Percentiles rank a stretch among this genome's conserved stretches.
phyloP scores from a whole-genome alignment of 257 asterid genomes.

The Solanum appendiculatum region DNA sequence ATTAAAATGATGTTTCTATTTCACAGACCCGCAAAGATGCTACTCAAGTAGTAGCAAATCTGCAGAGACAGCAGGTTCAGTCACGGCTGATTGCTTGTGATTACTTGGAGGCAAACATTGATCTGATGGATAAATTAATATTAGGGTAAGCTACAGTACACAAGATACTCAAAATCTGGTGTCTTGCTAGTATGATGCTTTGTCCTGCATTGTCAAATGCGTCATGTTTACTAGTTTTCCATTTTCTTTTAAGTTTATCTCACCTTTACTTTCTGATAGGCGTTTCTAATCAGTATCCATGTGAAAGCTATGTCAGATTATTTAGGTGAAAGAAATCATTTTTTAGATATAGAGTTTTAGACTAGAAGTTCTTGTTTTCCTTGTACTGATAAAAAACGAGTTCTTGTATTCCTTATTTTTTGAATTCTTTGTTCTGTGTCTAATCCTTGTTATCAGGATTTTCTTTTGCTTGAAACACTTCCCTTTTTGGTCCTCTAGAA shows the following conservation, averaged over 20 bases:
- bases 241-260: neutral
- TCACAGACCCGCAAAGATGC: constrained; percentile 83
- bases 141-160: constrained; percentile 34
- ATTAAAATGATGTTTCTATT: neutral
- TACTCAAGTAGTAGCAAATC: constrained; percentile 68
- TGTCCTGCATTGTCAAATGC: neutral
- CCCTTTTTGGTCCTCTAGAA: neutral
- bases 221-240: neutral
- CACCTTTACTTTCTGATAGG: neutral
- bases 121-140: constrained; percentile 57
- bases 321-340: neutral
- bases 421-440: neutral
- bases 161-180: neutral
- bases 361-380: neutral
- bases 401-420: neutral
- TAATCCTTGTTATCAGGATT: neutral
- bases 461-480: neutral
- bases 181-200: neutral
- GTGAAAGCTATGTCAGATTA: neutral
- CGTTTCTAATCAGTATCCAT: neutral
- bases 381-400: neutral
- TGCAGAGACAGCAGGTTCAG: constrained; percentile 74
- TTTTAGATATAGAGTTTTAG: neutral
- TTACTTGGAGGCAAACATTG: constrained; percentile 70
- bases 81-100: constrained; percentile 74